These are phyloP conservation scores for Mycena leptocephala DNA, from an alignment of 768 basidiomycete species.

Conservation along the genomic window DNA sequence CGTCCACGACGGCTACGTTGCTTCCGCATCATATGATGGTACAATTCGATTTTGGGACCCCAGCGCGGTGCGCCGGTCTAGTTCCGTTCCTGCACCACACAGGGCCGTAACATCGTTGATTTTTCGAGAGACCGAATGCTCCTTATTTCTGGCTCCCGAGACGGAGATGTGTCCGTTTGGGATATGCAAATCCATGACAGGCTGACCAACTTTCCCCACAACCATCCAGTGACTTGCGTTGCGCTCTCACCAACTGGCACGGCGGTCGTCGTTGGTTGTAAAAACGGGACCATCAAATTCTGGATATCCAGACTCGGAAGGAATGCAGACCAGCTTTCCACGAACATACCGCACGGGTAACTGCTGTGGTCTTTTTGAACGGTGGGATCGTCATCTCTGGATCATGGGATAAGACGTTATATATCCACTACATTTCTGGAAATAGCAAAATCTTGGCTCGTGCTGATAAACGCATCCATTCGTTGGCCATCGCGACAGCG, in stretches of 20 bases:
- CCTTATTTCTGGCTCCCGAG: conserved; percentile 28
- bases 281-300: conserved; percentile 17
- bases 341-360: not conserved
- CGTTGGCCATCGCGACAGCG: not conserved
- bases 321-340: not conserved
- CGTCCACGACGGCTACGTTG: conserved; percentile 6
- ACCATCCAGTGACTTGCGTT: conserved; percentile 27
- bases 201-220: conserved; percentile 1
- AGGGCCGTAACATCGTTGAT: conserved; percentile 23
- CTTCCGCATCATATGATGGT: conserved; percentile 21
- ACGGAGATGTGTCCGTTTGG: conserved; percentile 20
- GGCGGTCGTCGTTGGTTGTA: conserved; percentile 13
- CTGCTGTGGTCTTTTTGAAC: conserved; percentile 14
- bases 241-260: conserved; percentile 25
- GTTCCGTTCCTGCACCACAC: conserved; percentile 10
- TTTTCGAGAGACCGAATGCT: conserved; percentile 11
- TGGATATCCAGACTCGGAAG: conserved; percentile 19
- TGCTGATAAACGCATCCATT: not conserved
- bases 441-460: not conserved
- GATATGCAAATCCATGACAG: not conserved
- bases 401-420: conserved; percentile 13
- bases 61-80: not conserved
- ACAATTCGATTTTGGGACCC: conserved; percentile 34
- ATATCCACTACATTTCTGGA: not conserved
- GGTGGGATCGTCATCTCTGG: conserved; percentile 9